phyloP scores from a whole-genome alignment of 495 filamentous ascomycete species.

The Penicillium herquei region DNA sequence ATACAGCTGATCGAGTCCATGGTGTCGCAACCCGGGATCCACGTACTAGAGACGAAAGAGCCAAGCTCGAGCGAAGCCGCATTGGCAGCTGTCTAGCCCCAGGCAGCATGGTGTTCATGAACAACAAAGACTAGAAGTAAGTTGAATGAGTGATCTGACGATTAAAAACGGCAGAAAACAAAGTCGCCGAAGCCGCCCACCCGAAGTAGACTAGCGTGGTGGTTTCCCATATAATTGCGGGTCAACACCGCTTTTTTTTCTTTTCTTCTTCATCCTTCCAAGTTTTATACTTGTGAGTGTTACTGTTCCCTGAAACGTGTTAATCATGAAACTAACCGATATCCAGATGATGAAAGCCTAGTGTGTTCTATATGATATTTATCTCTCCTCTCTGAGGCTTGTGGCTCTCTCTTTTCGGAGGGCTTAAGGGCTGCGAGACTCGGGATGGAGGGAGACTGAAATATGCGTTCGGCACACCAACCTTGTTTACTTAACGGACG shows the following conservation, averaged over 20 bases:
- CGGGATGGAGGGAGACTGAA: constrained; percentile 76
- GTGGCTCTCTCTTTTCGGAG: constrained; percentile 75
- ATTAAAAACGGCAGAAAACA: constrained; percentile 14
- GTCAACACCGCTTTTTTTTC: constrained; percentile 34
- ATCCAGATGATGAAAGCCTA: constrained; percentile 98
- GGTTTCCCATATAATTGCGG: constrained; percentile 18
- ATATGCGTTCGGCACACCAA: constrained; percentile 98
- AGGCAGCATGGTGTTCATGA: constrained; percentile 8
- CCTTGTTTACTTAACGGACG: constrained; percentile 96
- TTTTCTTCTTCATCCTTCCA: constrained; percentile 89
- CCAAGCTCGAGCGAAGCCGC: constrained; percentile 19
- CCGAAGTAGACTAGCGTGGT: constrained; percentile 29
- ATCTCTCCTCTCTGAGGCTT: constrained; percentile 62
- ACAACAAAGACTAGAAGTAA: not conserved
- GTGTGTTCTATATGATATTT: constrained; percentile 83
- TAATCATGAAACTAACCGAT: constrained; percentile 40
- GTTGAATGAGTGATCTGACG: constrained; percentile 6
- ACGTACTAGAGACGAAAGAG: constrained; percentile 39
- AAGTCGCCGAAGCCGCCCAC: constrained; percentile 26
- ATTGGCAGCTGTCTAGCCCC: constrained; percentile 9
- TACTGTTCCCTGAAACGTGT: constrained; percentile 3
- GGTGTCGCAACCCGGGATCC: constrained; percentile 3
- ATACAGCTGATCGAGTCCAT: constrained; percentile 12
- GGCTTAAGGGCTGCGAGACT: constrained; percentile 86
- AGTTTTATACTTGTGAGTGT: constrained; percentile 89